These are phyloP conservation scores for Rosa rugosa DNA, from an alignment of 306 rosid species.

Conservation along the genomic window DNA sequence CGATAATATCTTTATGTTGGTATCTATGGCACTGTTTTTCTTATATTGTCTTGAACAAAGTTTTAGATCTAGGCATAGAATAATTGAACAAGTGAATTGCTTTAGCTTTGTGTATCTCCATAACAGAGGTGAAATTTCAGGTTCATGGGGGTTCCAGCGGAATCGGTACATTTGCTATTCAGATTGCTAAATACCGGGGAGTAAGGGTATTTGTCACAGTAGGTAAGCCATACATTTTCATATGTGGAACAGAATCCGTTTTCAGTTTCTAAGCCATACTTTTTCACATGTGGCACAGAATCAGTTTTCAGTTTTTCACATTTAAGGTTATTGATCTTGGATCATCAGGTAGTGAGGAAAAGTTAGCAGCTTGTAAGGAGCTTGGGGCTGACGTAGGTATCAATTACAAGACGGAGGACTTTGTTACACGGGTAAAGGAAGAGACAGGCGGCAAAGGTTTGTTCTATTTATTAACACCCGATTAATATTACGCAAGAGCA, in stretches of 20 bases:
- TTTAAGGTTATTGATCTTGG: constrained; percentile 23
- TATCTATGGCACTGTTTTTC: not conserved
- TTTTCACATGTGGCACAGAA: not conserved
- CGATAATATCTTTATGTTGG: not conserved
- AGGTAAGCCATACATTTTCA: constrained; percentile 44
- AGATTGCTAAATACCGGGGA: constrained; percentile 81
- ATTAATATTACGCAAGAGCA: not conserved
- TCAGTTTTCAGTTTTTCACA: not conserved
- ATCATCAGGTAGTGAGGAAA: constrained; percentile 74
- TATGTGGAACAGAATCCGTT: not conserved
- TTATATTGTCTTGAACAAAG: not conserved
- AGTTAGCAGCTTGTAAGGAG: constrained; percentile 71
- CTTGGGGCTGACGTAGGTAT: constrained; percentile 86
- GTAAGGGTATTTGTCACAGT: constrained; percentile 80
- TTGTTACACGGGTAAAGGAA: constrained; percentile 81
- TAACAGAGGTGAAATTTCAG: constrained; percentile 38
- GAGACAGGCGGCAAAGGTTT: constrained; percentile 91
- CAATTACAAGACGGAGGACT: constrained; percentile 90
- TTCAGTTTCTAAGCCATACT: not conserved
- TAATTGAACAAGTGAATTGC: not conserved
- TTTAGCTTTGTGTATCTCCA: not conserved
- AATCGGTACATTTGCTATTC: constrained; percentile 96
- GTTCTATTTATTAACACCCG: constrained; percentile 1
- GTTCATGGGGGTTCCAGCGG: constrained; percentile 99
- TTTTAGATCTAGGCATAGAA: not conserved